Conservation (phyloP, 495 filamentous ascomycete species). For the Staphylotrichum longicolle region DNA sequence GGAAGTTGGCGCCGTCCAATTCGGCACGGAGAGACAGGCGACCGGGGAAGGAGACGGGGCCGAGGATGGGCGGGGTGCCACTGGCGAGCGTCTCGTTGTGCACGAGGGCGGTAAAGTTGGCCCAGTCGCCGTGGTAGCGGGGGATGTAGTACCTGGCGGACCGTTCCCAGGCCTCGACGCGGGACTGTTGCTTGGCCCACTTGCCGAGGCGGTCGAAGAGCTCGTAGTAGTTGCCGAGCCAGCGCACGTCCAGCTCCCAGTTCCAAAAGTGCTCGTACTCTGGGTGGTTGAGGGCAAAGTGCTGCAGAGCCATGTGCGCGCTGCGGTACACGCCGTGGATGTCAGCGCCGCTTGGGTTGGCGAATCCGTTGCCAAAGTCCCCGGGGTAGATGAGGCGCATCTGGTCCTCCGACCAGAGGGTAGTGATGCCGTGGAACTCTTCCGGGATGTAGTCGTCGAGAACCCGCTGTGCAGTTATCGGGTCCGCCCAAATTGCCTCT, state of each 20-base stretch:
- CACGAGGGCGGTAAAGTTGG: conserved; percentile 66
- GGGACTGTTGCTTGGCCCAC: conserved; percentile 78
- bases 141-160: conserved; percentile 90
- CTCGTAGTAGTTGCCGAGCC: conserved; percentile 91
- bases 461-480: conserved; percentile 50
- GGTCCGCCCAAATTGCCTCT: conserved; percentile 62
- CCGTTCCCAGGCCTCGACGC: conserved; percentile 87
- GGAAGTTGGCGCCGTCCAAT: conserved; percentile 58
- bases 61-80: conserved; percentile 70
- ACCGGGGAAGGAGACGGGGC: conserved; percentile 64
- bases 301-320: conserved; percentile 86
- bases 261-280: conserved; percentile 97
- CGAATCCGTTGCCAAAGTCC: conserved; percentile 63
- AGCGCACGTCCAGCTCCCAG: conserved; percentile 96
- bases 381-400: conserved; percentile 85
- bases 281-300: conserved; percentile 83
- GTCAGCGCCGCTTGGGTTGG: conserved; percentile 57
- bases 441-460: conserved; percentile 73
- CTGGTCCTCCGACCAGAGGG: conserved; percentile 89
- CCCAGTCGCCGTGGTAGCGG: conserved; percentile 78
- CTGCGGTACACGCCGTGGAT: conserved; percentile 90
- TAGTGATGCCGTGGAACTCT: conserved; percentile 84
- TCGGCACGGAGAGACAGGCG: conserved; percentile 59
- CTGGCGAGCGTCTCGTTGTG: conserved; percentile 49
- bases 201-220: conserved; percentile 70